These are phyloP conservation scores for Triangularia setosa DNA, from an alignment of 2,329 filamentous ascomycete genomes.

Conservation along the genomic window DNA sequence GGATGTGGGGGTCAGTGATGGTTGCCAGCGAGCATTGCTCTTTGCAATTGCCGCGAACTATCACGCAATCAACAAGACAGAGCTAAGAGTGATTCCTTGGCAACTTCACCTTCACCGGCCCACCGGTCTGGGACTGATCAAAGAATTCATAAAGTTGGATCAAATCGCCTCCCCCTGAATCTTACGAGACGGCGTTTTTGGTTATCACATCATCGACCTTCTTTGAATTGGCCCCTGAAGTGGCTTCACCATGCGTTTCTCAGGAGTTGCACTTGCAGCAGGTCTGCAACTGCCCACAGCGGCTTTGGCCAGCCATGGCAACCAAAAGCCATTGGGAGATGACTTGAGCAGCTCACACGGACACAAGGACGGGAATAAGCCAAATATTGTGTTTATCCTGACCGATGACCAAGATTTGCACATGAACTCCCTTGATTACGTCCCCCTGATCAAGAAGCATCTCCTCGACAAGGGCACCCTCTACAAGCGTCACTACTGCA, in stretches of 20 bases:
- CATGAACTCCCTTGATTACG: slow-evolving; percentile 55
- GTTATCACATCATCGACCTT: neutral
- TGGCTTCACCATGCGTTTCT: slow-evolving; percentile 17
- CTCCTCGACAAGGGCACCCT: slow-evolving; percentile 52
- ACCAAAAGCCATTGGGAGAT: slow-evolving; percentile 17
- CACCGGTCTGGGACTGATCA: neutral
- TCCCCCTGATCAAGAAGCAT: slow-evolving; percentile 51
- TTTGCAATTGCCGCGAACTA: slow-evolving; percentile 13
- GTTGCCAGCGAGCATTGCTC: neutral
- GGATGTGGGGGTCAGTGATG: slow-evolving; percentile 1
- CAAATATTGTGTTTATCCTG: slow-evolving; percentile 60
- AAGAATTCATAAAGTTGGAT: neutral
- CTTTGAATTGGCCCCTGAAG: neutral
- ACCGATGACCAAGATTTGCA: slow-evolving; percentile 64
- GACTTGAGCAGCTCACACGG: neutral
- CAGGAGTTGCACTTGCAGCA: slow-evolving; percentile 13
- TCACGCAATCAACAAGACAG: slow-evolving; percentile 15
- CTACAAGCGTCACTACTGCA: slow-evolving; percentile 57
- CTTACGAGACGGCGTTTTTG: too few species aligned
- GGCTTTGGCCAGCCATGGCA: slow-evolving; percentile 1
- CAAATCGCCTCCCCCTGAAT: neutral
- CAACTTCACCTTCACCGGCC: neutral
- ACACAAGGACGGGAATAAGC: slow-evolving; percentile 21
- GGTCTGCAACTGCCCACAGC: slow-evolving; percentile 15
- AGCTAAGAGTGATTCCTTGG: neutral